phyloP scores from a whole-genome alignment of 352 stramenopile genomes.

The Phytophthora agathidicida region DNA sequence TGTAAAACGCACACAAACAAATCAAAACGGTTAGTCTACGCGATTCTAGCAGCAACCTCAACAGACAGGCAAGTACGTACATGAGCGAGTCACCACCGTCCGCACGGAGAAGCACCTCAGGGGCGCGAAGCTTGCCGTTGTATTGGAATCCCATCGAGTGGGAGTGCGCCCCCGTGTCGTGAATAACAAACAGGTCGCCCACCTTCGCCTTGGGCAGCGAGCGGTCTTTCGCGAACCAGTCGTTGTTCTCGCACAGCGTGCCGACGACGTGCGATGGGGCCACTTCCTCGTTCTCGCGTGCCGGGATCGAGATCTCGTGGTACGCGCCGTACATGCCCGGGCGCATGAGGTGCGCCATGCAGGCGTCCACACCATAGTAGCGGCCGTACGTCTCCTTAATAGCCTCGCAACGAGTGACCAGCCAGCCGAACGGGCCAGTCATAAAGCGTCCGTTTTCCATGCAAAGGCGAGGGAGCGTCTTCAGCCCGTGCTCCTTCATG shows the following conservation, averaged over 20 bases:
- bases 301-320: conserved; percentile 87
- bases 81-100: conserved; percentile 71
- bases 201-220: conserved; percentile 69
- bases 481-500: conserved; percentile 69
- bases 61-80: conserved; percentile 36
- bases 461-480: conserved; percentile 67
- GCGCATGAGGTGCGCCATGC: conserved; percentile 92
- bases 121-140: conserved; percentile 90
- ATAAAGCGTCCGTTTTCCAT: conserved; percentile 93
- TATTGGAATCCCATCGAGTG: conserved; percentile 95
- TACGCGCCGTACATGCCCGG: conserved; percentile 91
- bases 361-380: conserved; percentile 90
- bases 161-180: conserved; percentile 90
- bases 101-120: conserved; percentile 80
- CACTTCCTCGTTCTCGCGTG: conserved; percentile 49
- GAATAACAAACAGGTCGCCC: conserved; percentile 90
- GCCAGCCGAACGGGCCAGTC: conserved; percentile 88
- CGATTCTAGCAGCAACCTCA: background rate
- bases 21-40: background rate
- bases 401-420: conserved; percentile 83
- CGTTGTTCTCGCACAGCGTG: conserved; percentile 92
- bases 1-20: conserved; percentile 25
- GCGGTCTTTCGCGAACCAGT: conserved; percentile 92
- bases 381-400: conserved; percentile 88
- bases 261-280: conserved; percentile 79